Evolutionary conservation across 2,329 filamentous ascomycete genomes (phyloP).

Genomic region (Aspergillus arachidicola): DNA sequence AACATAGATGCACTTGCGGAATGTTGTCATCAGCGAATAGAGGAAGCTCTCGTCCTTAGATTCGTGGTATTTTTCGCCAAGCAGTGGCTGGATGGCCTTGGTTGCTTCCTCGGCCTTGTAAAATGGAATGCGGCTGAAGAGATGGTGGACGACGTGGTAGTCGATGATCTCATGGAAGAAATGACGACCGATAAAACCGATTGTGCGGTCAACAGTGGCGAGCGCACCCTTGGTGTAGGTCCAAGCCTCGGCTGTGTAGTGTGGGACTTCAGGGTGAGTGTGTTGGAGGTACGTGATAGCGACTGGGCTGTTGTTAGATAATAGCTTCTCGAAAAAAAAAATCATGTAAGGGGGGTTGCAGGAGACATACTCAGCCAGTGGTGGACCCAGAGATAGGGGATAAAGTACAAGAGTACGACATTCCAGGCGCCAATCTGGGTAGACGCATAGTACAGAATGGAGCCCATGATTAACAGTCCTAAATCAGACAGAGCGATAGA

Average conservation of each 20-base stretch:
- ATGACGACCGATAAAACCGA: constrained; percentile 66
- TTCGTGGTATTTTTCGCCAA: constrained; percentile 56
- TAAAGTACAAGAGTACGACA: constrained; percentile 61
- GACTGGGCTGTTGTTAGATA: constrained; percentile 45
- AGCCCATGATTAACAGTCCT: constrained; percentile 57
- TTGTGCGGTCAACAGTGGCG: constrained; percentile 65
- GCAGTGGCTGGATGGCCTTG: constrained; percentile 57
- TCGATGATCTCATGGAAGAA: constrained; percentile 69
- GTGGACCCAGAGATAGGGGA: constrained; percentile 71
- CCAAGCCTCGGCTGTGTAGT: constrained; percentile 63
- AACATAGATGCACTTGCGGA: constrained; percentile 53
- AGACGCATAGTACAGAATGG: constrained; percentile 55
- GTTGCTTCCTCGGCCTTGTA: constrained; percentile 64
- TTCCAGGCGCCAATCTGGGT: constrained; percentile 60
- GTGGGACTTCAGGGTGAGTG: constrained; percentile 60
- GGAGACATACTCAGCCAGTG: constrained; percentile 64
- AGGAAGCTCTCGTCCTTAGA: constrained; percentile 45
- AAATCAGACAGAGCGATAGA: constrained; percentile 63
- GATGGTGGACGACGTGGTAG: constrained; percentile 65
- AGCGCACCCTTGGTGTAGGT: constrained; percentile 64
- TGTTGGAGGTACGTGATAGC: constrained; percentile 77
- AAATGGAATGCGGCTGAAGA: constrained; percentile 64
- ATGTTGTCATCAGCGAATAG: constrained; percentile 51
- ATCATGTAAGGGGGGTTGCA: not conserved
- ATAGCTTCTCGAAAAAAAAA: not conserved